These are phyloP conservation scores for Alternaria consortialis DNA, from an alignment of 2,329 filamentous ascomycete species.

Conservation along the genomic window DNA sequence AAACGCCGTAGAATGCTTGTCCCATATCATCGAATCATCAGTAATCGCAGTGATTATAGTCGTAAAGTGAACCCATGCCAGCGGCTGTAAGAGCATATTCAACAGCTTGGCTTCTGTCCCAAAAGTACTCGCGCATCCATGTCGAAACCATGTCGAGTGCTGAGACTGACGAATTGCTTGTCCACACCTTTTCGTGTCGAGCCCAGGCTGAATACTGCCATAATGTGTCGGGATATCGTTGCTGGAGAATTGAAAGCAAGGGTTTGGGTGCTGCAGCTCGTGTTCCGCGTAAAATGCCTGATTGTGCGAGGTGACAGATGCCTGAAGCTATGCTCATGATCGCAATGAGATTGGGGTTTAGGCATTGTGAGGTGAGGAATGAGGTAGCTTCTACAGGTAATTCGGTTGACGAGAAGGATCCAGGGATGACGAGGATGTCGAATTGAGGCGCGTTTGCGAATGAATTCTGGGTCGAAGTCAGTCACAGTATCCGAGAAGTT, in stretches of 20 bases:
- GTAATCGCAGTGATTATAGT: slow-evolving; percentile 33
- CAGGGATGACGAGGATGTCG: slow-evolving; percentile 48
- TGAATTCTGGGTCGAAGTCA: slow-evolving; percentile 43
- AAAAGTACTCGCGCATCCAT: slow-evolving; percentile 50
- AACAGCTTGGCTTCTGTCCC: slow-evolving; percentile 45
- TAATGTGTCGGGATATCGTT: slow-evolving; percentile 38
- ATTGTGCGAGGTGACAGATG: slow-evolving; percentile 39
- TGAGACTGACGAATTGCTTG: slow-evolving; percentile 41
- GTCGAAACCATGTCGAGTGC: slow-evolving; percentile 46
- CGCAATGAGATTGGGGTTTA: slow-evolving; percentile 34
- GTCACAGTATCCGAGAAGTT: slow-evolving; percentile 5
- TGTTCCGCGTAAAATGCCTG: slow-evolving; percentile 37
- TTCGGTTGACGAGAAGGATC: slow-evolving; percentile 36
- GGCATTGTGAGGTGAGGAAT: slow-evolving; percentile 41
- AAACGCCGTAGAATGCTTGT: slow-evolving; percentile 10
- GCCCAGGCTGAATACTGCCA: slow-evolving; percentile 45
- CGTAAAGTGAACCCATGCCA: slow-evolving; percentile 39
- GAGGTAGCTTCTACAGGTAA: slow-evolving; percentile 33
- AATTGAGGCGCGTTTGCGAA: slow-evolving; percentile 47
- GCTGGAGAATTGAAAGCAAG: slow-evolving; percentile 37
- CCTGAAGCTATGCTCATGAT: slow-evolving; percentile 47
- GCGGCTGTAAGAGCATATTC: slow-evolving; percentile 41
- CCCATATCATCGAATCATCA: slow-evolving; percentile 3
- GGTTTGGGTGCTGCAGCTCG: slow-evolving; percentile 39
- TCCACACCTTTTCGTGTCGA: slow-evolving; percentile 46